Evolutionary conservation across 805 yeast genomes (phyloP).

Genomic region (Saturnispora saitoi): DNA sequence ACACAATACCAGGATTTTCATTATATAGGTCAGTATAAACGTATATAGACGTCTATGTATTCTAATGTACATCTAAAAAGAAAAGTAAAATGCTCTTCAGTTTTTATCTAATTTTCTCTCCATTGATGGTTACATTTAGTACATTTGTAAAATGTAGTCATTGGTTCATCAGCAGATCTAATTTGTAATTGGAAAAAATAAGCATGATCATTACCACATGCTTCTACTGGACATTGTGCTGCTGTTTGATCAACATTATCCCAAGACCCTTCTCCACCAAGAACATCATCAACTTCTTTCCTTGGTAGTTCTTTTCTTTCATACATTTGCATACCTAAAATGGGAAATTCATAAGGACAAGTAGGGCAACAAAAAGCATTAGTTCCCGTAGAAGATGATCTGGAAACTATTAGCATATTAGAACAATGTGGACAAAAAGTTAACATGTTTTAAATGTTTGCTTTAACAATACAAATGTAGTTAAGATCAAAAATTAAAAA

Average conservation of each 20-base stretch:
- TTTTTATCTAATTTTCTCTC: conserved; percentile 70
- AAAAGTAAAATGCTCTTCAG: neutral
- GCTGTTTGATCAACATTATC: conserved; percentile 95
- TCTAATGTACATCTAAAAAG: neutral
- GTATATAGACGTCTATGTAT: neutral
- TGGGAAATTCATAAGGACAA: conserved; percentile 92
- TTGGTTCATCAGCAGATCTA: conserved; percentile 97
- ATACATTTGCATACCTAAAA: conserved; percentile 71
- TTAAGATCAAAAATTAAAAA: neutral
- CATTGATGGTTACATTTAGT: conserved; percentile 89
- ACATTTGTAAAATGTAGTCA: conserved; percentile 97
- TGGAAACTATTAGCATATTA: conserved; percentile 72
- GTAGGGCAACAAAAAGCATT: conserved; percentile 82
- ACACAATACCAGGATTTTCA: neutral
- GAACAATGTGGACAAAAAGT: conserved; percentile 94
- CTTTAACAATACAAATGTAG: neutral
- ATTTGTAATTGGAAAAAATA: conserved; percentile 95
- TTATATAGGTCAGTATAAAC: neutral
- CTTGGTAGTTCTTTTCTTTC: conserved; percentile 78
- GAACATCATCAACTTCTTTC: conserved; percentile 90
- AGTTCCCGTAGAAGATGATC: conserved; percentile 41
- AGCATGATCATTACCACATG: conserved; percentile 84
- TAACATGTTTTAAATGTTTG: conserved; percentile 43
- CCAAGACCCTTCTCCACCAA: conserved; percentile 98
- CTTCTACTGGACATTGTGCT: conserved; percentile 83